Base-by-base conservation (phyloP, 176 grass and related monocot genomes). In the Musa beccarii region DNA sequence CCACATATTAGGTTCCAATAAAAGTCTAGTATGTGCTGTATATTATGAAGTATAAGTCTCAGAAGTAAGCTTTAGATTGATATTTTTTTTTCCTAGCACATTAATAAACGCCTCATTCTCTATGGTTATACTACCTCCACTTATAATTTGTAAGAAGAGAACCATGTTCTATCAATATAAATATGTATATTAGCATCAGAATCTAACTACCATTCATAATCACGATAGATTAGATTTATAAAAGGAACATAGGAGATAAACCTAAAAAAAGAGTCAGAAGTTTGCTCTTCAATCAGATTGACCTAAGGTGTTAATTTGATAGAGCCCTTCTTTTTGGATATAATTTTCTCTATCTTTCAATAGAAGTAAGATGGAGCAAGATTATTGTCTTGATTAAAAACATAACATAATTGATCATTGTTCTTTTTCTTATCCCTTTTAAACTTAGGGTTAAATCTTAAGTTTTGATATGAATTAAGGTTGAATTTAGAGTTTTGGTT, bases 181-280 rank as follows among this genome's bases (percentile, higher is more conserved):
- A 66, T 49, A 63, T 62, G 25, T 49, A 66, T 26, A 79, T 69
- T 79, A 22, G 62, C 76, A 5, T 14, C 76, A 53, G 19, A 67
- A 24, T 79, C 76, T 53, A 79, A 53, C 26, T 14, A 79, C 28
- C 34, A 69, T 51, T 69, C 25, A 21, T 0, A 24, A 53, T 54
- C 54, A 67, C 54, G 23, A 68, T 79, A 26, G 11, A 52, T 77
- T 7, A 65, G 22, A 63, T 77, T 77, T 10, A 77, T 34, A 8
- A 61, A 34, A 14, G 23, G 75, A 64, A 26, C 43, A 24, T 49
- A 50, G 15, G 71, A 74, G 16, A 74, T 51, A 52, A 74, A 50
- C 1, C 26, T 74, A 74, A 50, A 43, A 12, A 22, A 74, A 16
- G 29, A 74, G n/a, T 51, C 70, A 51, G 70, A 74, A 16, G 25